A percentile compares a stretch with the other conserved stretches of the same genome.
phyloP scores from a whole-genome alignment of 2,329 filamentous ascomycete species.

The Ophiostoma himal-ulmi region DNA sequence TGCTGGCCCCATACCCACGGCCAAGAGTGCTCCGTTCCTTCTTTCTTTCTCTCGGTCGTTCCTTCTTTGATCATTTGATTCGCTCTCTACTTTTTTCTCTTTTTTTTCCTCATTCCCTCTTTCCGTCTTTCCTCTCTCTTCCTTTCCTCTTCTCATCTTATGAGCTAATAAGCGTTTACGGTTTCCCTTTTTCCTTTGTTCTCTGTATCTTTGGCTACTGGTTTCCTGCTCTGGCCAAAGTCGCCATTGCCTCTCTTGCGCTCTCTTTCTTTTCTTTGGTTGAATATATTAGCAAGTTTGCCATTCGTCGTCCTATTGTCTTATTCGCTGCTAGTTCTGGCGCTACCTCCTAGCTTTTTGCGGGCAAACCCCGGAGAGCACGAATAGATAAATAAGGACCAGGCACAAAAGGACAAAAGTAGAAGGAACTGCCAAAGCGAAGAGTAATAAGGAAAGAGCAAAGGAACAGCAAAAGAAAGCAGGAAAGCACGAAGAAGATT shows the following conservation, averaged over 20 bases:
- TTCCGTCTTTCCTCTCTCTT: background rate
- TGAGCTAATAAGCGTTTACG: background rate
- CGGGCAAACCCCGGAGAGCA: constrained; percentile 7
- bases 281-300: background rate
- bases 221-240: background rate
- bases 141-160: background rate
- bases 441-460: background rate
- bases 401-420: background rate
- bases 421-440: background rate
- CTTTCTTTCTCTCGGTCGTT: background rate
- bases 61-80: background rate
- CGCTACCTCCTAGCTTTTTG: constrained; percentile 12
- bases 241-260: background rate
- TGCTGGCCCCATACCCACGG: background rate
- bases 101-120: background rate
- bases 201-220: background rate
- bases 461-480: background rate
- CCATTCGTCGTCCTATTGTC: background rate
- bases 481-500: background rate
- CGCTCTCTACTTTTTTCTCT: background rate
- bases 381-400: background rate
- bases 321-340: background rate
- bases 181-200: constrained; percentile 5
- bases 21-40: constrained; percentile 9
- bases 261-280: background rate